Percentiles rank a stretch among this genome's conserved stretches.
These are phyloP conservation scores for Ilyonectria mors-panacis DNA, from an alignment of 2,329 filamentous ascomycete species.

Conservation along the genomic window DNA sequence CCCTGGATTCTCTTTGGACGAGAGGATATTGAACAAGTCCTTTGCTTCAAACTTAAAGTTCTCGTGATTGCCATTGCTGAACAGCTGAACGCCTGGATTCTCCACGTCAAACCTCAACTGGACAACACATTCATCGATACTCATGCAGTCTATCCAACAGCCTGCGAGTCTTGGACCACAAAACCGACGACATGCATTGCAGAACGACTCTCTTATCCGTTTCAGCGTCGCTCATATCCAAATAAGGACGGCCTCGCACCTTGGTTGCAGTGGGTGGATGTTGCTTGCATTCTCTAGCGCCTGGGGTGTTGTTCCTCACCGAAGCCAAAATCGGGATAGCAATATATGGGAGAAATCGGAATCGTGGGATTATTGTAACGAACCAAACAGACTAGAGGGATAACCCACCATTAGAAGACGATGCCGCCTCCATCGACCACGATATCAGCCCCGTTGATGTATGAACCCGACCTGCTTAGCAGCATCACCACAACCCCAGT, in stretches of 20 bases:
- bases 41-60: neutral
- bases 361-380: neutral
- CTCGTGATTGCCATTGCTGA: neutral
- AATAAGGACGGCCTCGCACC: neutral
- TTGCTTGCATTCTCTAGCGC: neutral
- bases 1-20: neutral
- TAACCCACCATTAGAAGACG: neutral
- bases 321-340: neutral
- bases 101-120: neutral
- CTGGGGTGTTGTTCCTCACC: neutral
- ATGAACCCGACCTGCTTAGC: constrained; percentile 72
- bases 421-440: constrained; percentile 71
- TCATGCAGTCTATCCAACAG: neutral
- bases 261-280: neutral
- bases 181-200: neutral
- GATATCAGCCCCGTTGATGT: constrained; percentile 79
- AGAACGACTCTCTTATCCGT: neutral
- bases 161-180: neutral
- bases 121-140: neutral
- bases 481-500: constrained; percentile 72
- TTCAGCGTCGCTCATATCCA: neutral
- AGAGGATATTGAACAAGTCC: no score
- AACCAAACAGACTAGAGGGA: neutral
- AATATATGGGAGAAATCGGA: neutral
- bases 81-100: no score